Conservation (phyloP, 163 green algal genomes). For the Picocystis sp. region DNA sequence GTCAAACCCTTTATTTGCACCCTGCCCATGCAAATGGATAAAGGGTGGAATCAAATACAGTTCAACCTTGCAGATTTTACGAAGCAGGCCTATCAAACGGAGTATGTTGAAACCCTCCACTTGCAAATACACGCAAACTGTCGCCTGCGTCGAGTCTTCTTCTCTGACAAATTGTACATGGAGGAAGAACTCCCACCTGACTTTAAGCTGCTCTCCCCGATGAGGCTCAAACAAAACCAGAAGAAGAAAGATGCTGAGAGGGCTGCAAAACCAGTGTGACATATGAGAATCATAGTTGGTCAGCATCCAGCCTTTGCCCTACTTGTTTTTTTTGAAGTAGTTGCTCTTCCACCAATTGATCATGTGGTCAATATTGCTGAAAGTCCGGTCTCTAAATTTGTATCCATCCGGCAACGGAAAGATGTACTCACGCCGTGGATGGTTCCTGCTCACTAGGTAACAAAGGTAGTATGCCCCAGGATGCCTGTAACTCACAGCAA, state of each 20-base stretch:
- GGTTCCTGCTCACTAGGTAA: not conserved
- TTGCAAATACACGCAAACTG: slow-evolving; percentile 96
- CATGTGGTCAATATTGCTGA: slow-evolving; percentile 1
- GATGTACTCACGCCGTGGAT: slow-evolving; percentile 3
- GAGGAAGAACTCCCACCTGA: slow-evolving; percentile 93
- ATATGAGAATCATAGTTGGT: not conserved
- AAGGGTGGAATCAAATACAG: slow-evolving; percentile 97
- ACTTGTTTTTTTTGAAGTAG: not conserved
- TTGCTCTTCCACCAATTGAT: not conserved
- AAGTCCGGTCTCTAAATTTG: not conserved
- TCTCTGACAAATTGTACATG: slow-evolving; percentile 84
- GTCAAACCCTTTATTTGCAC: slow-evolving; percentile 98
- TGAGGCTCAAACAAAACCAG: slow-evolving; percentile 11
- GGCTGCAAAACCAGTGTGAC: not conserved
- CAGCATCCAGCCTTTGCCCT: not conserved
- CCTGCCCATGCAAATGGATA: slow-evolving; percentile 95
- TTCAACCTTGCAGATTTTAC: slow-evolving; percentile 98
- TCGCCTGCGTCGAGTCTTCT: slow-evolving; percentile 91
- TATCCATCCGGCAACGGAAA: slow-evolving; percentile 1
- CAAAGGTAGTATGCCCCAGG: not conserved
- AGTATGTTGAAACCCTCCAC: slow-evolving; percentile 86
- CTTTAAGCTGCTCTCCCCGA: slow-evolving; percentile 36
- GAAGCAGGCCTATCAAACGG: slow-evolving; percentile 63
- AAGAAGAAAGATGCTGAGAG: slow-evolving; percentile 10
- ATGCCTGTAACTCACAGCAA: slow-evolving; percentile 4